A percentile compares a stretch with the other conserved stretches of the same genome.
Conservation (phyloP, 345 rosid genomes). For the Pelargonium nanum region DNA sequence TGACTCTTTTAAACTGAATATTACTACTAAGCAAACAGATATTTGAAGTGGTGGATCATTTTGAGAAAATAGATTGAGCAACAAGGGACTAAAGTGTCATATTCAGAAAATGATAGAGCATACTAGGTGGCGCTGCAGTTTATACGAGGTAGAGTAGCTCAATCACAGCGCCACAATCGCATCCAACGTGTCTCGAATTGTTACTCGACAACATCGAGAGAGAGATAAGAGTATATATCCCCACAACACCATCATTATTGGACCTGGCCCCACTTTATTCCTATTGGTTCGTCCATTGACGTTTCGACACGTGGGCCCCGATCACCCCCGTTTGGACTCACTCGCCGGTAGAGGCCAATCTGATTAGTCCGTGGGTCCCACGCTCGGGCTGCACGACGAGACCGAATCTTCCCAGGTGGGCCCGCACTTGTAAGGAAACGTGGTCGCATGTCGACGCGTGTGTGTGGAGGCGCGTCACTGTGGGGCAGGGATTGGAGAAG, state of each 20-base stretch:
- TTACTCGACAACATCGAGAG: neutral
- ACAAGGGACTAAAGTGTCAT: conserved; percentile 12
- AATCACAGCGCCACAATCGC: neutral
- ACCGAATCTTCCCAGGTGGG: conserved; percentile 6
- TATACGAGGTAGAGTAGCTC: neutral
- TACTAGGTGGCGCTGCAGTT: too few relatives aligned
- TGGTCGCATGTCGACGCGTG: neutral
- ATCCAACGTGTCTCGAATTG: neutral
- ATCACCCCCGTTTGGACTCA: conserved; percentile 4
- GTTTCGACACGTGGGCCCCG: conserved; percentile 11
- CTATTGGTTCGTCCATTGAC: conserved; percentile 19
- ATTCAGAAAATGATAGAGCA: conserved; percentile 14
- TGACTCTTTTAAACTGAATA: too few relatives aligned
- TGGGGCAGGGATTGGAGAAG: neutral
- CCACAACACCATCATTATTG: conserved; percentile 5
- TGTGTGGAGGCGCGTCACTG: neutral
- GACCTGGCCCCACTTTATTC: neutral
- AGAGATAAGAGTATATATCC: conserved; percentile 7
- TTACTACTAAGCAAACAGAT: too few relatives aligned
- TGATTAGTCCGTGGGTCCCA: conserved; percentile 12
- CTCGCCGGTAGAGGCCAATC: conserved; percentile 5
- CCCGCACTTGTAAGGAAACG: conserved; percentile 3
- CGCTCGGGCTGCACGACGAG: neutral
- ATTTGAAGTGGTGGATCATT: too few relatives aligned
- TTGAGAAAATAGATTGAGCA: too few relatives aligned